phyloP scores from a whole-genome alignment of 2,329 filamentous ascomycete genomes.

The Penicillium sp. region DNA sequence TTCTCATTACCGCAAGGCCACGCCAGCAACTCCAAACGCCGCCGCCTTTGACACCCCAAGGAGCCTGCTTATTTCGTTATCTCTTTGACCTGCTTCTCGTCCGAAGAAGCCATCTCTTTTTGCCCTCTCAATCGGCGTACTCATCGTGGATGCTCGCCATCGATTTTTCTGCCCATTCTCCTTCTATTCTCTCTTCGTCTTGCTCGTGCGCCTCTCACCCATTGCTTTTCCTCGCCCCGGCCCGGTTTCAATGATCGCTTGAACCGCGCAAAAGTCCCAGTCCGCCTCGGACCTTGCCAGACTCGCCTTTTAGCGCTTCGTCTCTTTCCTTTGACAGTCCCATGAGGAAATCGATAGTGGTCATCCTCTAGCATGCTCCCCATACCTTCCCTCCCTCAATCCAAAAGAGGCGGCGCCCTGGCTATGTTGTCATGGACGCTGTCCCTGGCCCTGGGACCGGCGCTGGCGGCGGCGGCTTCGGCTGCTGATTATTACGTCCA shows the following conservation, averaged over 20 bases:
- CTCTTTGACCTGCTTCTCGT: too few relatives aligned
- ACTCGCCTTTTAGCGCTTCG: constrained; percentile 1
- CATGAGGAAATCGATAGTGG: too few relatives aligned
- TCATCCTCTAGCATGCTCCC: constrained; percentile 17
- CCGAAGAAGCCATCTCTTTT: too few relatives aligned
- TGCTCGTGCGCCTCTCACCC: constrained; percentile 2
- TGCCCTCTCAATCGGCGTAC: too few relatives aligned
- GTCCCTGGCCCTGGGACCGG: constrained; percentile 27
- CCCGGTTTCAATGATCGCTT: constrained; percentile 21
- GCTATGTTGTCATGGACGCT: constrained; percentile 26
- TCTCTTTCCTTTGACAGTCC: constrained; percentile 3
- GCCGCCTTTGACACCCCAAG: too few relatives aligned
- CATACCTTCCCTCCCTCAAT: constrained; percentile 17
- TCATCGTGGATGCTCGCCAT: too few relatives aligned
- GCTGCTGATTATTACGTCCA: constrained; percentile 89
- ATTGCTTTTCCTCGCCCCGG: neutral
- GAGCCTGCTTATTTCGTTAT: too few relatives aligned
- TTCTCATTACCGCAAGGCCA: too few relatives aligned
- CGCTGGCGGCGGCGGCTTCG: constrained; percentile 46
- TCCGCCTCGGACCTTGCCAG: constrained; percentile 18
- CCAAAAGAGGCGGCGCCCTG: constrained; percentile 12
- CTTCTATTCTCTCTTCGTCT: too few relatives aligned
- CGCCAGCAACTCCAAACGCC: too few relatives aligned
- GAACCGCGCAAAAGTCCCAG: constrained; percentile 7
- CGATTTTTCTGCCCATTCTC: too few relatives aligned